These are phyloP conservation scores for Phytopythium cucurbitacearum DNA, from an alignment of 352 stramenopile genomes.

Conservation along the genomic window DNA sequence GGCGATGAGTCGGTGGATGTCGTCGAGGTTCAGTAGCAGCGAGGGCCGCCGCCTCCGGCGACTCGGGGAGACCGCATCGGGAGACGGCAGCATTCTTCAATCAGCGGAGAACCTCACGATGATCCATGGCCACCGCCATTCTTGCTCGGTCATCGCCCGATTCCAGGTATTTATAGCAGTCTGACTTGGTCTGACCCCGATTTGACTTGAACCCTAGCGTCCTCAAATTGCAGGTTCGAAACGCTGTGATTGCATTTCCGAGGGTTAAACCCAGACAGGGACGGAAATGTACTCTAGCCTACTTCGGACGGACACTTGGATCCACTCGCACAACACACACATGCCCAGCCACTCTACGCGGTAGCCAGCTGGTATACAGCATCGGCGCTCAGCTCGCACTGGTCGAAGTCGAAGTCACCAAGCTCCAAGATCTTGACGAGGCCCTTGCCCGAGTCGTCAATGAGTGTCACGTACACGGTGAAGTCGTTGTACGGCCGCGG, in stretches of 20 bases:
- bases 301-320: neutral
- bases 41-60: conserved; percentile 11
- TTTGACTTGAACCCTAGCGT: too few relatives aligned
- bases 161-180: too few relatives aligned
- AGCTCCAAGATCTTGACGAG: conserved; percentile 67
- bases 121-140: too few relatives aligned
- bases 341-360: neutral
- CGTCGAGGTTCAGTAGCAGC: conserved; percentile 19
- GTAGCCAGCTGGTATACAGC: neutral
- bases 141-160: too few relatives aligned
- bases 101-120: too few relatives aligned
- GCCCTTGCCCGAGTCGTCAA: conserved; percentile 43
- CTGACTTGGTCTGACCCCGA: too few relatives aligned
- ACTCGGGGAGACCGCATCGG: neutral
- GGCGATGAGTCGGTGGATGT: conserved; percentile 52
- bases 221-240: too few relatives aligned
- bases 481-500: conserved; percentile 18
- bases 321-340: neutral
- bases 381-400: conserved; percentile 12
- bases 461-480: conserved; percentile 58
- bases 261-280: neutral
- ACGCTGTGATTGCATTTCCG: neutral
- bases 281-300: neutral
- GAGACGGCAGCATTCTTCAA: too few relatives aligned
- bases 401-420: conserved; percentile 39